Percentiles rank a stretch among this genome's conserved stretches.
Conservation (phyloP, 148 eudicot species). For the Pouteria glomerata region DNA sequence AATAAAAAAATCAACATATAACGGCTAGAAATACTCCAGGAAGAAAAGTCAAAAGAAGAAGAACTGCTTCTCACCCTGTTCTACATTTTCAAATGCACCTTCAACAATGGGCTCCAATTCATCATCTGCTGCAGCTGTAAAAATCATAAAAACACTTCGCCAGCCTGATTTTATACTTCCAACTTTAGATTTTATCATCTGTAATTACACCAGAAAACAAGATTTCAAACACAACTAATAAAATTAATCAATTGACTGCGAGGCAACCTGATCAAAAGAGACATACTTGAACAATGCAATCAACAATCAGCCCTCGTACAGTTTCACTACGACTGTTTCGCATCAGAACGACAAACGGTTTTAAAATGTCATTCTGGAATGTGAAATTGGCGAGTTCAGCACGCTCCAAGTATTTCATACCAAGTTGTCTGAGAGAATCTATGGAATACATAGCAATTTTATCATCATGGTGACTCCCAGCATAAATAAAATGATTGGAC, state of each 20-base stretch:
- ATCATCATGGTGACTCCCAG: constrained; percentile 98
- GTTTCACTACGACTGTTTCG: constrained; percentile 85
- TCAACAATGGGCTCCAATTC: constrained; percentile 92
- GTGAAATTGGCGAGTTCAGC: constrained; percentile 89
- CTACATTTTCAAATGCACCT: constrained; percentile 97
- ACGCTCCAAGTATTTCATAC: constrained; percentile 96
- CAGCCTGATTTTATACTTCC: constrained; percentile 98
- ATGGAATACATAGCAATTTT: constrained; percentile 98
- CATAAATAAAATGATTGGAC: constrained; percentile 90
- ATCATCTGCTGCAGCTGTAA: constrained; percentile 98
- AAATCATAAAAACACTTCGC: constrained; percentile 98
- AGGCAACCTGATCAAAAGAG: constrained; percentile 5
- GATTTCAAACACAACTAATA: constrained; percentile 5
- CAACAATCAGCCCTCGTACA: constrained; percentile 84
- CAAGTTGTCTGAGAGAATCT: constrained; percentile 94
- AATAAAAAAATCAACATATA: not conserved
- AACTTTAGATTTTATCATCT: constrained; percentile 99
- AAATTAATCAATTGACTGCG: not conserved
- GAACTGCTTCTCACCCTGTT: constrained; percentile 62
- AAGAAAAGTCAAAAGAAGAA: constrained; percentile 4
- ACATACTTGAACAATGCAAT: constrained; percentile 96
- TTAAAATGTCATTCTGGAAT: constrained; percentile 94
- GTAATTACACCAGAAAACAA: constrained; percentile 14
- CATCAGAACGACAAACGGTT: constrained; percentile 96
- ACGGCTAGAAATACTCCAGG: constrained; percentile 1